Conservation (phyloP, 2,329 filamentous ascomycete species). For the Arachnomyces sp. region DNA sequence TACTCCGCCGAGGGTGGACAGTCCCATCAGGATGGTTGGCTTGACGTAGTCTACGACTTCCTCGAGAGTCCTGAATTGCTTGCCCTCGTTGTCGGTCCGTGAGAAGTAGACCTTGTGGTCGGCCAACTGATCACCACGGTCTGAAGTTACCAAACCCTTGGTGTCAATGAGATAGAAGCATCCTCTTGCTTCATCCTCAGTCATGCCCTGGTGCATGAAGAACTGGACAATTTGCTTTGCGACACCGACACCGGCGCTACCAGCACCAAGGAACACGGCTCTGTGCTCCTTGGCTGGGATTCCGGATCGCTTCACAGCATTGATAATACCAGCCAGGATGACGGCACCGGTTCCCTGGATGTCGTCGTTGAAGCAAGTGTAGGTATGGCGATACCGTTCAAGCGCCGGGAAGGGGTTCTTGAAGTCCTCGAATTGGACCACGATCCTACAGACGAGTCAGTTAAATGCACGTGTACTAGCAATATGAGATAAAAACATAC, state of each 20-base stretch:
- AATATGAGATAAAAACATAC: conserved; percentile 34
- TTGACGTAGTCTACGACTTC: conserved; percentile 92
- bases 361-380: conserved; percentile 98
- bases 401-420: conserved; percentile 95
- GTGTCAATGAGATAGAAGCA: conserved; percentile 98
- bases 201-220: conserved; percentile 86
- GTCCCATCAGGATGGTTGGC: conserved; percentile 87
- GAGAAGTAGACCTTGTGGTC: conserved; percentile 73
- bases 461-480: conserved; percentile 5
- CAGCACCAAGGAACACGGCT: conserved; percentile 92
- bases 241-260: conserved; percentile 91
- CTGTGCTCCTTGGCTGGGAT: conserved; percentile 83
- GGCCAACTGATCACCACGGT: conserved; percentile 88
- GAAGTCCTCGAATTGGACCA: conserved; percentile 95
- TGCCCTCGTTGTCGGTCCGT: conserved; percentile 56
- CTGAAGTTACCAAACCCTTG: conserved; percentile 85
- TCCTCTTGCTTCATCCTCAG: conserved; percentile 74
- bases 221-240: conserved; percentile 97
- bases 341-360: conserved; percentile 97
- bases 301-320: conserved; percentile 72
- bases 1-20: conserved; percentile 88
- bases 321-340: conserved; percentile 74
- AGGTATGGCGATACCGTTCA: conserved; percentile 76
- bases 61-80: conserved; percentile 68
- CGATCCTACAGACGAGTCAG: conserved; percentile 42